Conservation (phyloP, 129 eudicot genomes). For the Calendula officinalis region DNA sequence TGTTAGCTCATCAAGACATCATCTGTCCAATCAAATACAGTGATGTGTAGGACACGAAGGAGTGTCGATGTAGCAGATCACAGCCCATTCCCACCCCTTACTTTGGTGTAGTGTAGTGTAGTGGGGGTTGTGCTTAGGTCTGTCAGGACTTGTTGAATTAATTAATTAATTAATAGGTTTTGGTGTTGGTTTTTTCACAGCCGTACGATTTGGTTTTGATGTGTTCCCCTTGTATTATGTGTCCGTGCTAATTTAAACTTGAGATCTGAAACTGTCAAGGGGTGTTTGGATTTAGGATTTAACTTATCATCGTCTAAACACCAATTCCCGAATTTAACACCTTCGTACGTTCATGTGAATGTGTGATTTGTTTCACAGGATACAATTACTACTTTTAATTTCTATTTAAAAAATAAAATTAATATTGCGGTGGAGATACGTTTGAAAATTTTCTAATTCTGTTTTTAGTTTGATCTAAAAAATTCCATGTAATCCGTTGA, state of each 20-base stretch:
- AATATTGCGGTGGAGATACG: too few relatives aligned
- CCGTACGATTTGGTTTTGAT: slow-evolving; percentile 27
- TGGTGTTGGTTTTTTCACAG: slow-evolving; percentile 21
- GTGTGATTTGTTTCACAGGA: too few relatives aligned
- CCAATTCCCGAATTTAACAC: too few relatives aligned
- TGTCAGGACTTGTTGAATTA: slow-evolving; percentile 22
- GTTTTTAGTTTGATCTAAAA: too few relatives aligned
- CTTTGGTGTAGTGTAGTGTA: slow-evolving; percentile 11
- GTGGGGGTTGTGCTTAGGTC: slow-evolving; percentile 21
- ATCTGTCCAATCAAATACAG: slow-evolving; percentile 28
- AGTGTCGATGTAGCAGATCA: slow-evolving; percentile 20
- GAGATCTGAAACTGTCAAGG: neutral
- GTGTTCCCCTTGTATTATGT: slow-evolving; percentile 13
- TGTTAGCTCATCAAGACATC: slow-evolving; percentile 10
- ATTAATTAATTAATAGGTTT: neutral
- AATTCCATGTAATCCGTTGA: too few relatives aligned
- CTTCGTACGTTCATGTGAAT: too few relatives aligned
- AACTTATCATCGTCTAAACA: too few relatives aligned
- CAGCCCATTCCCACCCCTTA: slow-evolving; percentile 24
- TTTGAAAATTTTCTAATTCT: too few relatives aligned
- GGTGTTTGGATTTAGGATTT: too few relatives aligned
- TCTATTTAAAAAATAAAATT: too few relatives aligned
- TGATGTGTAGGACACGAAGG: slow-evolving; percentile 21
- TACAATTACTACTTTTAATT: too few relatives aligned
- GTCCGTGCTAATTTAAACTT: slow-evolving; percentile 15